A percentile compares a stretch with the other conserved stretches of the same genome.
phyloP scores from a whole-genome alignment of 2,329 filamentous ascomycete species.

The Aspergillus fischeri region DNA sequence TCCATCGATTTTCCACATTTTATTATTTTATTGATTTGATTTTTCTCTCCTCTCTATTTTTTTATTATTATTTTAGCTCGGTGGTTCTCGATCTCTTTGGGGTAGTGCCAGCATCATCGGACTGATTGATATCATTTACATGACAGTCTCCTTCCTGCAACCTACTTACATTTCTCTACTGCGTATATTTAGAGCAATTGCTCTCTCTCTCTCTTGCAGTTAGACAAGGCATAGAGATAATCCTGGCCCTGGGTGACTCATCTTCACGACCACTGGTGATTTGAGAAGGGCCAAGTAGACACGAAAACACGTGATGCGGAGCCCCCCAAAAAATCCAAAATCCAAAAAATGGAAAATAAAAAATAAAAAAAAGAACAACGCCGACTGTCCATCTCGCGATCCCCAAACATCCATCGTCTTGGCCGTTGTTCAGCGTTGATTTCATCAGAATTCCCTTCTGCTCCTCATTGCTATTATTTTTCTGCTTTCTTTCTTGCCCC shows the following conservation, averaged over 20 bases:
- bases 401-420: slow-evolving; percentile 14
- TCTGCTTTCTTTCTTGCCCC: not conserved
- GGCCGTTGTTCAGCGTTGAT: not conserved
- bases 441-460: not conserved
- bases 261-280: not conserved
- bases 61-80: not conserved
- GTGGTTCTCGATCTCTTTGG: not conserved
- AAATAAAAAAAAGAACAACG: slow-evolving; percentile 20
- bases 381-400: slow-evolving; percentile 15
- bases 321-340: slow-evolving; percentile 11
- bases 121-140: not conserved
- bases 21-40: slow-evolving; percentile 21
- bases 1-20: slow-evolving; percentile 16
- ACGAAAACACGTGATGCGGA: slow-evolving; percentile 16
- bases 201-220: not conserved
- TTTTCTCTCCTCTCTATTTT: slow-evolving; percentile 7
- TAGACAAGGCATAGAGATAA: no score
- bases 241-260: not conserved
- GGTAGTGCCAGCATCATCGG: not conserved
- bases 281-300: slow-evolving; percentile 1
- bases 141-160: not conserved
- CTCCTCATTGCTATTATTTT: slow-evolving; percentile 8
- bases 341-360: slow-evolving; percentile 10
- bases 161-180: not conserved
- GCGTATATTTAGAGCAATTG: not conserved